Evolutionary conservation across 306 rosid species (phyloP), one percentile per base, ranked within the genome.

Genomic region (Corylus americana): DNA sequence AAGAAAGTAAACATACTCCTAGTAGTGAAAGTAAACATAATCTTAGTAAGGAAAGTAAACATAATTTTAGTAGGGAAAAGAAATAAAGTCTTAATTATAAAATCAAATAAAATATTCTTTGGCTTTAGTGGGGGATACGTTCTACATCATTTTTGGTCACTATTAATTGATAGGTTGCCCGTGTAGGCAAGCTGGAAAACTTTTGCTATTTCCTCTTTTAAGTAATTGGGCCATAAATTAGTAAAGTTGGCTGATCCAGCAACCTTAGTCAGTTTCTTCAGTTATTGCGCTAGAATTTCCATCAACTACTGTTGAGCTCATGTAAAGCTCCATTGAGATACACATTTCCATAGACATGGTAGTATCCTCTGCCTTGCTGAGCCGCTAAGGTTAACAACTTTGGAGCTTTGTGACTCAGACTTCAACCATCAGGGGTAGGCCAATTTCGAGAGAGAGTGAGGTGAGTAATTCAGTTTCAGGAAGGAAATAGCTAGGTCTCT

Each of bases 401-500:
- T 45, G 27, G 69, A 49, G 31, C n/a, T 50, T 16, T 31, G 48
- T 51, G 48, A 75, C 49, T 75, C 37, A 11, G 58, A 49, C 44
- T 48, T 75, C 47, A n/a, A 25, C 71, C 42, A 71, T 44, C 70
- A 31, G 63, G 63, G 63, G 64, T 72, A 39, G 35, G 57, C 55
- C 70, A 55, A 14, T 42, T 31, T 57, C 4, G 55, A 35, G 18
- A 18, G 51, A n/a, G 20, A 55, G 44, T 45, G 20, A 45, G 48
- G 55, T 37, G n/a, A 14, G 69, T 14, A 48, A 67, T 42, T 67
- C 72, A 67, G 42, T 17, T 18, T 67, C 10, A 27, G 72, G 72
- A 42, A n/a, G 29, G 29, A 18, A 68, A 39, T 67, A 18, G 27
- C 12, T 18, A 31, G 35, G n/a, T 55, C 16, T 64, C 14, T 68